Evolutionary conservation across 306 rosid species (phyloP).

Genomic region (Lithocarpus polystachyus): DNA sequence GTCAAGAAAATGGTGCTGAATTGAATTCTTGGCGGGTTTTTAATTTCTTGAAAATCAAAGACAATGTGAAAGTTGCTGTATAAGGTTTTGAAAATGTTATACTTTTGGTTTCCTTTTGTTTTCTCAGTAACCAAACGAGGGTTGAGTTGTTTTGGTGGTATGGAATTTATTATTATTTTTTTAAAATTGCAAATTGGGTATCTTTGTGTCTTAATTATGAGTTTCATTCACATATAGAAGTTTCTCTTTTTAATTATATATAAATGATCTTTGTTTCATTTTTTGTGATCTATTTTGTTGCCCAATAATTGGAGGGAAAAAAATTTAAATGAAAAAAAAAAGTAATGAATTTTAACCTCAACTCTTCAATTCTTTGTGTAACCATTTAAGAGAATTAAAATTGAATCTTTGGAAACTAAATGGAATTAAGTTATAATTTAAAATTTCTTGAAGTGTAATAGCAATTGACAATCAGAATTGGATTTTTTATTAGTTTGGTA

Average conservation of each 20-base stretch:
- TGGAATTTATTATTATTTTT: too few species aligned
- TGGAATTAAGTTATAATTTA: background rate
- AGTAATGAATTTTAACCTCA: background rate
- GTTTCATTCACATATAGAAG: background rate
- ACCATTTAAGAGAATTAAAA: background rate
- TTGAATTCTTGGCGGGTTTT: background rate
- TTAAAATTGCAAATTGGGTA: too few species aligned
- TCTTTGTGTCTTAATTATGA: too few species aligned
- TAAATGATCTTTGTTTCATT: background rate
- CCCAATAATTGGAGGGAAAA: background rate
- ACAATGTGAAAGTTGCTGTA: background rate
- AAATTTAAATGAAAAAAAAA: background rate
- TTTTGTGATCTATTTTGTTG: background rate
- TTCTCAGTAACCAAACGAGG: too few species aligned
- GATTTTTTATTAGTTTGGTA: background rate
- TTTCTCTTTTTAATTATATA: background rate
- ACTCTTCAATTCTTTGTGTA: background rate
- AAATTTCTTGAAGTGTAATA: too few species aligned
- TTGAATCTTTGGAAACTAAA: background rate
- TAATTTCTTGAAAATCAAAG: background rate
- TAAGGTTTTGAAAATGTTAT: too few species aligned
- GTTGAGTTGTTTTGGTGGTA: too few species aligned
- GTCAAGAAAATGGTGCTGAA: too few species aligned
- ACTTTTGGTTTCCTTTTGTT: too few species aligned
- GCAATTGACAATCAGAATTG: background rate